Evolutionary conservation across 805 yeast genomes (phyloP).

Genomic region (Ogataea neopini): DNA sequence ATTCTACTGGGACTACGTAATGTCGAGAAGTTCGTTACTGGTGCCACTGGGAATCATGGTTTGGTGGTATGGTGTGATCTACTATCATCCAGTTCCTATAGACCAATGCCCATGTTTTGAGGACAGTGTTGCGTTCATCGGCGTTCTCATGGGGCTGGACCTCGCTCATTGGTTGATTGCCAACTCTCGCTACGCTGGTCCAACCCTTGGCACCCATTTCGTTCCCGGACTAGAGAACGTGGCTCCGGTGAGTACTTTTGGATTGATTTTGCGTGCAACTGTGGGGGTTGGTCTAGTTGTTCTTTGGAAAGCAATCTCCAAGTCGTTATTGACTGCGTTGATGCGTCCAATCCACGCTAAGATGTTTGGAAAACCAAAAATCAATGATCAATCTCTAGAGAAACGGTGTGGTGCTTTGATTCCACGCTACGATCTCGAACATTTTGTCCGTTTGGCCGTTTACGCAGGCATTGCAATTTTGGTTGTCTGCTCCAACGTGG

Average conservation of each 20-base stretch:
- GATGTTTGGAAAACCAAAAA: constrained; percentile 9
- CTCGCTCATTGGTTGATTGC: constrained; percentile 54
- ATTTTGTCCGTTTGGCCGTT: constrained; percentile 71
- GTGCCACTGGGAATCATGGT: constrained; percentile 42
- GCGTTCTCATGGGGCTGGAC: constrained; percentile 81
- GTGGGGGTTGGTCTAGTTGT: constrained; percentile 66
- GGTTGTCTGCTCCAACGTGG: constrained; percentile 39
- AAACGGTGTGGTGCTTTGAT: constrained; percentile 49
- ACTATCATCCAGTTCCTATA: constrained; percentile 77
- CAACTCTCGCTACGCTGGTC: constrained; percentile 16
- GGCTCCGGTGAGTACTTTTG: constrained; percentile 43
- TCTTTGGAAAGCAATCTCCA: constrained; percentile 73
- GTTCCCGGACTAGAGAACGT: constrained; percentile 42
- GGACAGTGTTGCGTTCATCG: constrained; percentile 90
- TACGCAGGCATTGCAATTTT: constrained; percentile 77
- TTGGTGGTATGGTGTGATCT: constrained; percentile 52
- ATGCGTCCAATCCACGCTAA: constrained; percentile 57
- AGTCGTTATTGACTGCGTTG: constrained; percentile 58
- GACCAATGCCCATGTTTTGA: constrained; percentile 97
- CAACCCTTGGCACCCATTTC: constrained; percentile 19
- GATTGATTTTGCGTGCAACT: constrained; percentile 47
- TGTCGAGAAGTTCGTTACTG: constrained; percentile 31
- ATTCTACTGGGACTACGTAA: constrained; percentile 45
- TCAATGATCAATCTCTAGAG: constrained; percentile 8
- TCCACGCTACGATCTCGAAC: constrained; percentile 71